Evolutionary conservation across 1,284 basidiomycete genomes (phyloP).

Genomic region (Sporisorium exsertum): DNA sequence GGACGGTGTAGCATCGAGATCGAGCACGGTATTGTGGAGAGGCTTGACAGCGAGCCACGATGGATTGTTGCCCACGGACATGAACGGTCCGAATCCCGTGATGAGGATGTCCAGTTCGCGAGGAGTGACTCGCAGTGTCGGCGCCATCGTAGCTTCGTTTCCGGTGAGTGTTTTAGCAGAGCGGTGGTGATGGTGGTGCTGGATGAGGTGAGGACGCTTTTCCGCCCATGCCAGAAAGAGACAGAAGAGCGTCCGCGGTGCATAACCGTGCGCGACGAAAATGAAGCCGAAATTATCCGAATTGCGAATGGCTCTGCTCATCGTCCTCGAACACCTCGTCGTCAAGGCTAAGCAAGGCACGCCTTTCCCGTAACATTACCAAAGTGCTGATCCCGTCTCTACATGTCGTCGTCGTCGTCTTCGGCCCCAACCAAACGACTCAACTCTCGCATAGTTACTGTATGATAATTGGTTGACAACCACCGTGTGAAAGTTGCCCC

Average conservation of each 20-base stretch:
- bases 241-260: neutral
- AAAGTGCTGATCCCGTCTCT: too few species aligned
- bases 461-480: too few species aligned
- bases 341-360: too few species aligned
- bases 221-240: neutral
- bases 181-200: neutral
- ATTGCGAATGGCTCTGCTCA: too few species aligned
- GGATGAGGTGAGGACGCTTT: neutral
- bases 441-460: too few species aligned
- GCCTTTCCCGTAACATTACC: too few species aligned
- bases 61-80: conserved; percentile 34
- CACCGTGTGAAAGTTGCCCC: too few species aligned
- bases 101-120: conserved; percentile 40
- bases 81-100: conserved; percentile 52
- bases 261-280: conserved; percentile 8
- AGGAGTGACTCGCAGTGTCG: conserved; percentile 1
- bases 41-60: conserved; percentile 50
- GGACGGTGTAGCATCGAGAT: conserved; percentile 1
- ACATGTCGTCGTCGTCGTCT: too few species aligned
- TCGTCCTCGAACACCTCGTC: too few species aligned
- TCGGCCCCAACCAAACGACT: too few species aligned
- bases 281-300: neutral
- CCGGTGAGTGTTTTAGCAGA: neutral
- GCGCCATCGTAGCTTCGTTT: conserved; percentile 8
- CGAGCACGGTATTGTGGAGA: conserved; percentile 28